phyloP scores from a whole-genome alignment of 257 asterid species.

The Rehmannia glutinosa region DNA sequence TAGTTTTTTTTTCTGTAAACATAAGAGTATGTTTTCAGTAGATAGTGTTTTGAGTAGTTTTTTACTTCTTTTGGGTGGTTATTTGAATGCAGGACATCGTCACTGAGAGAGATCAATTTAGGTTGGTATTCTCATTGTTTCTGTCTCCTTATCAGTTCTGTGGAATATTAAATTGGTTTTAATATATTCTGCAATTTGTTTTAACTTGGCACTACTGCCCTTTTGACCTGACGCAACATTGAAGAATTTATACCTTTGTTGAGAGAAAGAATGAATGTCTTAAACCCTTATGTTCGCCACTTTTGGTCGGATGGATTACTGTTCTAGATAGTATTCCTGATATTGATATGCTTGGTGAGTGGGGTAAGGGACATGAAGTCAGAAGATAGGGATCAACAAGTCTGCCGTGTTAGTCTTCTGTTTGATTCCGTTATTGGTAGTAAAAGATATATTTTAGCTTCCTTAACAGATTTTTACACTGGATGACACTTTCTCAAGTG shows the following conservation, averaged over 20 bases:
- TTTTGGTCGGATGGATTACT: constrained; percentile 99
- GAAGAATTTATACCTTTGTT: constrained; percentile 97
- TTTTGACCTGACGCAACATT: constrained; percentile 57
- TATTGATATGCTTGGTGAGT: constrained; percentile 62
- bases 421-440: background rate
- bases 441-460: background rate
- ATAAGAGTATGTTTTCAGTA: background rate
- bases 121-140: constrained; percentile 43
- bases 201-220: constrained; percentile 13
- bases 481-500: background rate
- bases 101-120: constrained; percentile 98
- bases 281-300: constrained; percentile 96
- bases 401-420: background rate
- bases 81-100: constrained; percentile 82
- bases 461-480: background rate
- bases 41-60: constrained; percentile 12
- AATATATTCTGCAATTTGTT: constrained; percentile 8
- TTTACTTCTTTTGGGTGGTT: constrained; percentile 14
- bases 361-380: background rate
- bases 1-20: background rate
- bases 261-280: constrained; percentile 97
- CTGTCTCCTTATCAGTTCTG: constrained; percentile 2
- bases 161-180: constrained; percentile 12
- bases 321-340: constrained; percentile 99
- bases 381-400: background rate